phyloP scores from a whole-genome alignment of 2,329 filamentous ascomycete species.

The Talaromyces sp. region DNA sequence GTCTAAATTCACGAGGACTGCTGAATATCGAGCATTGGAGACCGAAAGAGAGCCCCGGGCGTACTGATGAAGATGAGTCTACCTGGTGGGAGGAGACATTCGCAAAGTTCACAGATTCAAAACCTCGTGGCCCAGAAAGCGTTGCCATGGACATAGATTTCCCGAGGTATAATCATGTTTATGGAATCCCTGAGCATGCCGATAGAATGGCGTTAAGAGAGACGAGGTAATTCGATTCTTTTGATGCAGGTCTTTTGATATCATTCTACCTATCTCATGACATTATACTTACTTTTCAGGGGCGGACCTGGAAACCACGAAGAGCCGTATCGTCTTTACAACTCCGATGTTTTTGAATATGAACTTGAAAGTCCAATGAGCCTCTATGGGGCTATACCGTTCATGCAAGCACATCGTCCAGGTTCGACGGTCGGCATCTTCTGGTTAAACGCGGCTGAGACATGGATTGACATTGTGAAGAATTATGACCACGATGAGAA shows the following conservation, averaged over 20 bases:
- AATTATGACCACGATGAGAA: slow-evolving; percentile 73
- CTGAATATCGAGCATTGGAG: slow-evolving; percentile 97
- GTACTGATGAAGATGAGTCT: slow-evolving; percentile 62
- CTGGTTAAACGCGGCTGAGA: slow-evolving; percentile 96
- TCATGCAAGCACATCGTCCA: slow-evolving; percentile 96
- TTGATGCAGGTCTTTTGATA: too few species aligned
- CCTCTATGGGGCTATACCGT: slow-evolving; percentile 92
- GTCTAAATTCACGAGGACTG: slow-evolving; percentile 85
- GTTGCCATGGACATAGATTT: slow-evolving; percentile 90
- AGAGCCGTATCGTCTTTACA: slow-evolving; percentile 93
- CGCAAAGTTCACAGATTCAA: slow-evolving; percentile 90
- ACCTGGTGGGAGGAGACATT: slow-evolving; percentile 99
- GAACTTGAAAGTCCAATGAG: slow-evolving; percentile 98
- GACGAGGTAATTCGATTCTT: slow-evolving; percentile 69
- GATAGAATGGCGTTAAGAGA: slow-evolving; percentile 85
- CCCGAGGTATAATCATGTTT: slow-evolving; percentile 87
- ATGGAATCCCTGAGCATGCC: slow-evolving; percentile 90
- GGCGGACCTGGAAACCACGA: slow-evolving; percentile 82
- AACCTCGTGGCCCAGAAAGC: slow-evolving; percentile 90
- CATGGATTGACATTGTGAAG: slow-evolving; percentile 95
- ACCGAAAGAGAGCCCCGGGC: slow-evolving; percentile 55
- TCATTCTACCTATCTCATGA: background rate
- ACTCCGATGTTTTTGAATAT: slow-evolving; percentile 97
- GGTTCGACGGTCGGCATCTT: slow-evolving; percentile 93
- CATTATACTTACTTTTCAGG: slow-evolving; percentile 36